These are phyloP conservation scores for Fusarium keratoplasticum DNA, from an alignment of 2,329 filamentous ascomycete genomes.

Conservation along the genomic window DNA sequence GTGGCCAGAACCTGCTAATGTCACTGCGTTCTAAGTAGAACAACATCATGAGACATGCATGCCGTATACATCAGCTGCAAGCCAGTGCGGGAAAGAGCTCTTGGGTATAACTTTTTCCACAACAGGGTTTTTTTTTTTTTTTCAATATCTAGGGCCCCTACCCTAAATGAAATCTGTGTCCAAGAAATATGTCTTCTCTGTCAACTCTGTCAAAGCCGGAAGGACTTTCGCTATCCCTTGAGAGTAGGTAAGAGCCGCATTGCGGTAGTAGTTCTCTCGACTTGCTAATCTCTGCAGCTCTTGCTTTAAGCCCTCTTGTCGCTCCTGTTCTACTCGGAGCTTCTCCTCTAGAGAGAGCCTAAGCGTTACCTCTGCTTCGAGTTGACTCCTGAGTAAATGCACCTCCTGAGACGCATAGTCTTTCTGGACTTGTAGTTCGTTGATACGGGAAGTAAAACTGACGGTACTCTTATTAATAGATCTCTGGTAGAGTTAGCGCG, in stretches of 20 bases:
- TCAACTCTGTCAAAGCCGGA: not conserved
- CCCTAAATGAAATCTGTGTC: not conserved
- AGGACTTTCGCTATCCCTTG: conserved; percentile 12
- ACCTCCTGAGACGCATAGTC: conserved; percentile 1
- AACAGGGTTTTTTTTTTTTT: not conserved
- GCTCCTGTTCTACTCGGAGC: not conserved
- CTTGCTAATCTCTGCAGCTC: conserved; percentile 3
- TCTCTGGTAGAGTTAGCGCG: not conserved
- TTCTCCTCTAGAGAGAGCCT: conserved; percentile 1
- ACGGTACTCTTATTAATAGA: not conserved
- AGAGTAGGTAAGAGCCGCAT: conserved; percentile 10
- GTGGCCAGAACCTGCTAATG: not conserved
- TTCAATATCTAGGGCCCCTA: not conserved
- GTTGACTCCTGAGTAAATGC: not conserved
- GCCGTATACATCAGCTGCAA: too few relatives aligned
- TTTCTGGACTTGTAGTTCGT: conserved; percentile 1
- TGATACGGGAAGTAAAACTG: not conserved
- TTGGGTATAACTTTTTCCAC: not conserved
- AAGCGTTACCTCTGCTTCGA: not conserved
- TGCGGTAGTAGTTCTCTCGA: conserved; percentile 9
- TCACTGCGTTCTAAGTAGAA: not conserved
- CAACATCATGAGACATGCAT: not conserved
- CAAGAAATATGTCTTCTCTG: not conserved
- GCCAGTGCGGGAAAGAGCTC: not conserved
- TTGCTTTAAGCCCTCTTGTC: not conserved